phyloP scores from a whole-genome alignment of 106 monocot genomes.

The Triglochin maritima region DNA sequence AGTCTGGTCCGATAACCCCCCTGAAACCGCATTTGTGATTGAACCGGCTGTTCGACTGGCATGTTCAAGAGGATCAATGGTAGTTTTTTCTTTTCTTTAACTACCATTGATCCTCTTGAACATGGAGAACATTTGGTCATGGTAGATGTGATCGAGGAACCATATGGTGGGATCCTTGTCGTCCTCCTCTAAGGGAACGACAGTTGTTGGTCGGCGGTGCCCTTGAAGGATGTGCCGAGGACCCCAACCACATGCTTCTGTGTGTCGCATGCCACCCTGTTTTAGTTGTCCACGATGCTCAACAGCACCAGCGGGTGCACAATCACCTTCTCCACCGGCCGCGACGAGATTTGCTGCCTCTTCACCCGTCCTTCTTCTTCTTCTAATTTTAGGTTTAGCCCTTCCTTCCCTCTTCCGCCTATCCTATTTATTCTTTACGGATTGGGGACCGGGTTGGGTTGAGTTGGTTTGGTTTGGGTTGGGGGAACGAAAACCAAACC shows the following conservation, averaged over 20 bases:
- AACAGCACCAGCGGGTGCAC: conserved; percentile 95
- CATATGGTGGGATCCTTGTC: conserved; percentile 95
- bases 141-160: conserved; percentile 99
- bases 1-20: too few relatives aligned
- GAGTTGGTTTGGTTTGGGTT: too few relatives aligned
- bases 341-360: conserved; percentile 71
- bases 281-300: conserved; percentile 99
- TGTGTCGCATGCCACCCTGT: conserved; percentile 80
- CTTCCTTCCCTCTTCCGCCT: too few relatives aligned
- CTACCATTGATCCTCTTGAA: conserved; percentile 98
- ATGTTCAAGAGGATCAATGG: too few relatives aligned
- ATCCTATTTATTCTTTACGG: too few relatives aligned
- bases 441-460: too few relatives aligned
- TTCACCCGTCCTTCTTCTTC: conserved; percentile 97
- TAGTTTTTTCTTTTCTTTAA: too few relatives aligned
- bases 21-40: too few relatives aligned
- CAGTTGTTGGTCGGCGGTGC: conserved; percentile 82
- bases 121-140: conserved; percentile 97
- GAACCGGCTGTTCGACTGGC: too few relatives aligned
- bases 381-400: too few relatives aligned
- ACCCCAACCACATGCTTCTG: conserved; percentile 94
- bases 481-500: too few relatives aligned
- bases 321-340: conserved; percentile 80
- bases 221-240: conserved; percentile 67
- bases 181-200: conserved; percentile 99